Evolutionary conservation across 1,139 yeast species (phyloP).

Genomic region (Candida sp.): DNA sequence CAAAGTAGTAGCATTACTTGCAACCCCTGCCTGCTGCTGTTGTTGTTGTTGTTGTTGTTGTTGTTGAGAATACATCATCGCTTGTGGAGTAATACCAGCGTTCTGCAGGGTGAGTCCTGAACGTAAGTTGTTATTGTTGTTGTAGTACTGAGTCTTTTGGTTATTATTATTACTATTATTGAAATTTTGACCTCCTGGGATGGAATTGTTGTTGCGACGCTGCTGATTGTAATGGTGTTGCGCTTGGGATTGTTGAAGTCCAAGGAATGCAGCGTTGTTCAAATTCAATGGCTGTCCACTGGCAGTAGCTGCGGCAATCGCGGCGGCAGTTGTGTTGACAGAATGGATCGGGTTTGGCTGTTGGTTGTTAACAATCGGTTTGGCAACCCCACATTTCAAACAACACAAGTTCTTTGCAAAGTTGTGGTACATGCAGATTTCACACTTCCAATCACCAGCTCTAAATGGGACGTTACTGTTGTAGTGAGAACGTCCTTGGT

Average conservation of each 20-base stretch:
- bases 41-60: constrained; percentile 13
- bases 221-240: constrained; percentile 7
- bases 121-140: constrained; percentile 6
- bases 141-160: constrained; percentile 1
- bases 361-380: constrained; percentile 45
- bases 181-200: constrained; percentile 1
- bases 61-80: constrained; percentile 24
- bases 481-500: constrained; percentile 15
- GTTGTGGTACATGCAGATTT: constrained; percentile 85
- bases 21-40: constrained; percentile 11
- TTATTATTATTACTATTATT: background rate
- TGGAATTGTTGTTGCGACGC: background rate
- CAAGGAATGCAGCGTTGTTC: constrained; percentile 25
- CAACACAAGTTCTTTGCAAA: constrained; percentile 92
- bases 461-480: constrained; percentile 73
- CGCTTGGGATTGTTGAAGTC: constrained; percentile 22
- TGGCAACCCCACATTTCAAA: constrained; percentile 84
- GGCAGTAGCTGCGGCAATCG: constrained; percentile 59
- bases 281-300: constrained; percentile 51
- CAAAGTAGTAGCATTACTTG: background rate
- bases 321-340: constrained; percentile 53
- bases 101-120: constrained; percentile 15
- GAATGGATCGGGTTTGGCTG: constrained; percentile 28
- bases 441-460: constrained; percentile 99
- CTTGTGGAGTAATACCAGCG: constrained; percentile 23